phyloP scores from a whole-genome alignment of 495 filamentous ascomycete genomes.

The Penicillium daleae region DNA sequence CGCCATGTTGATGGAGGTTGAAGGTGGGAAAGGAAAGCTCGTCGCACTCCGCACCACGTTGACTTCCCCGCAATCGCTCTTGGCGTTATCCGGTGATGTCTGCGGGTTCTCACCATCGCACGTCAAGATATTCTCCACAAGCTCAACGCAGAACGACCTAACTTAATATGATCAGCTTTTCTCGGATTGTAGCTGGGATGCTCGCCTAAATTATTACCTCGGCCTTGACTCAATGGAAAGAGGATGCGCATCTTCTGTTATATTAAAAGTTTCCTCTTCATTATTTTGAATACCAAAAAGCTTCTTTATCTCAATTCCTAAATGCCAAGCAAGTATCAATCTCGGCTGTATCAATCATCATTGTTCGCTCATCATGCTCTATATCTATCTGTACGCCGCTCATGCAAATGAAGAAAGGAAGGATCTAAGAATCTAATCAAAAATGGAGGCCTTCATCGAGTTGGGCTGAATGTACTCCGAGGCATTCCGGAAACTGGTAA shows the following conservation, averaged over 20 bases:
- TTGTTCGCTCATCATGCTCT: slow-evolving; percentile 5
- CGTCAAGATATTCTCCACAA: background rate
- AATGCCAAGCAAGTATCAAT: background rate
- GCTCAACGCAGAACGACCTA: background rate
- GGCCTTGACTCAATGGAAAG: too few species aligned
- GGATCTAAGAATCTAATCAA: slow-evolving; percentile 28
- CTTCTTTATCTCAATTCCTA: too few species aligned
- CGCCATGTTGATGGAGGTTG: slow-evolving; percentile 55
- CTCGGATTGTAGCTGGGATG: too few species aligned
- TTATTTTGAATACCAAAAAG: too few species aligned
- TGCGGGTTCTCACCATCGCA: background rate
- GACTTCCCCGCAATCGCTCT: slow-evolving; percentile 31
- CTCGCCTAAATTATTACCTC: too few species aligned
- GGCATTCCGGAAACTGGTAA: slow-evolving; percentile 42
- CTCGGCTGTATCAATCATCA: background rate
- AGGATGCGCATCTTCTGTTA: too few species aligned
- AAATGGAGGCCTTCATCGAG: slow-evolving; percentile 41
- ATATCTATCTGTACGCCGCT: slow-evolving; percentile 10
- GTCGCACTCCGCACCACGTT: slow-evolving; percentile 23
- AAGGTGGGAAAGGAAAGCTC: slow-evolving; percentile 14
- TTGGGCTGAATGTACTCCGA: slow-evolving; percentile 44
- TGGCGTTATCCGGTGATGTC: slow-evolving; percentile 7
- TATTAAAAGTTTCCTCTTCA: too few species aligned
- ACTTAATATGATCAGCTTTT: background rate
- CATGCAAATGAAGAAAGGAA: slow-evolving; percentile 8